Evolutionary conservation across 169 alveolate genomes (phyloP), one percentile per base, ranked within the genome.

Genomic region (Besnoitia besnoiti): DNA sequence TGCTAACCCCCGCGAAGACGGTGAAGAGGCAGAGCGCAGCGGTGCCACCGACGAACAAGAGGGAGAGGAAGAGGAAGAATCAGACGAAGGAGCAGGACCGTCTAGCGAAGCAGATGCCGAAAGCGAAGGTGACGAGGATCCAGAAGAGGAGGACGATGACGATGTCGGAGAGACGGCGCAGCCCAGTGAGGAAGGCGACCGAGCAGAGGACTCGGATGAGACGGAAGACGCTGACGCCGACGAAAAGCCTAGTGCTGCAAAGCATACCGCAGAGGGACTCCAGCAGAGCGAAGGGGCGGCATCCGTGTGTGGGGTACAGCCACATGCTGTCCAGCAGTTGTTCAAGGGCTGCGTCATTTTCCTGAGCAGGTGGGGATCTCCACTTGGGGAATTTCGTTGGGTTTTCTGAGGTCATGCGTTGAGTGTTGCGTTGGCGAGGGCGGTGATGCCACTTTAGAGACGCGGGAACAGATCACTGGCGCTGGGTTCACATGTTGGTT

Each of bases 301-400:
- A 2, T 82, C 90, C 10, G 51, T 47, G 5, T 44, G 62, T 33
- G 62, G 90, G 75, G 90, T 85, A 2, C 80, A 50, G 14, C 80
- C 76, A n/a, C 91, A 87, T 87, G 67, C 91, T 42, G 84, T 90
- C 7, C 93, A 77, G 33, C 55, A 35, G 30, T 73, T 76, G 39
- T 89, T 75, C 40, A 40, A 89, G 21, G 76, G 75, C 50, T 35
- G 47, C 39, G 85, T 67, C 51, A 19, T 67, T 39, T 89, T 89
- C 37, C 77, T 89, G n/a, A 27, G 87, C 87, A 89, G 85, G 92
- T 67, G 46, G 39, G 51, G 0, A 42, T 0, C 5, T 3, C 47
- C n/a, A n/a, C n/a, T n/a, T n/a, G n/a, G n/a, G n/a, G n/a, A n/a
- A n/a, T n/a, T n/a, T n/a, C n/a, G n/a, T n/a, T n/a, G n/a, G n/a